These are phyloP conservation scores for Collybia nuda DNA, from an alignment of 768 basidiomycete species.

Conservation along the genomic window DNA sequence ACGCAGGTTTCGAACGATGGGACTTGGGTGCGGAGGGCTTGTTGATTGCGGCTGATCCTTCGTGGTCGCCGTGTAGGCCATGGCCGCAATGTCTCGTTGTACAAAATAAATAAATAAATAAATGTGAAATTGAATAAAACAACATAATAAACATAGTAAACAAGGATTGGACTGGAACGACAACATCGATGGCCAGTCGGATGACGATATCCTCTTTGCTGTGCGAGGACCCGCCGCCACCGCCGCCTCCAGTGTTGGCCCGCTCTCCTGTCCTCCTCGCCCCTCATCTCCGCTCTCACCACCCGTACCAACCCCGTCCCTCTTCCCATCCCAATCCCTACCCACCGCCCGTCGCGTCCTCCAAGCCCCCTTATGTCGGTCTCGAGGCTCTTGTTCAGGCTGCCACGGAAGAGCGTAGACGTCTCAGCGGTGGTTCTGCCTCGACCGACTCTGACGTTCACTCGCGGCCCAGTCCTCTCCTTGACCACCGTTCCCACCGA, in stretches of 20 bases:
- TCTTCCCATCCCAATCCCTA: slow-evolving; percentile 15
- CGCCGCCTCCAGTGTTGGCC: too few species aligned
- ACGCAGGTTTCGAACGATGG: slow-evolving; percentile 44
- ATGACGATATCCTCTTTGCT: slow-evolving; percentile 78
- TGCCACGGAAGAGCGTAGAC: slow-evolving; percentile 62
- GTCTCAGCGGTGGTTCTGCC: slow-evolving; percentile 36
- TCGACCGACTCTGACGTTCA: slow-evolving; percentile 17
- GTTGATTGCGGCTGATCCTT: slow-evolving; percentile 48
- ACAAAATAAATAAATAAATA: slow-evolving; percentile 37
- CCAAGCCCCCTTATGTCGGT: slow-evolving; percentile 30
- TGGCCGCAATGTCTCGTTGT: slow-evolving; percentile 91
- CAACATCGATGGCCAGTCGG: slow-evolving; percentile 54
- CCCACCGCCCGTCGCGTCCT: slow-evolving; percentile 6
- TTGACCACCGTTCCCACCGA: slow-evolving; percentile 14
- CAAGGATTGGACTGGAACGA: too few species aligned
- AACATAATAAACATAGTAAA: too few species aligned
- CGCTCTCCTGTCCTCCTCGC: slow-evolving; percentile 21
- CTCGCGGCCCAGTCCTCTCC: slow-evolving; percentile 16
- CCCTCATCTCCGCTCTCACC: slow-evolving; percentile 17
- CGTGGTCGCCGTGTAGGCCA: slow-evolving; percentile 65
- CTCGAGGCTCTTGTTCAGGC: slow-evolving; percentile 73
- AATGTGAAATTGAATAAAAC: slow-evolving; percentile 4
- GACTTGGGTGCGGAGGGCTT: slow-evolving; percentile 85
- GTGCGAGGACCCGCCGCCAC: slow-evolving; percentile 48
- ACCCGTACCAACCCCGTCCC: slow-evolving; percentile 12